Conservation (phyloP, 2,329 filamentous ascomycete species). For the Blastomyces emzantsi region DNA sequence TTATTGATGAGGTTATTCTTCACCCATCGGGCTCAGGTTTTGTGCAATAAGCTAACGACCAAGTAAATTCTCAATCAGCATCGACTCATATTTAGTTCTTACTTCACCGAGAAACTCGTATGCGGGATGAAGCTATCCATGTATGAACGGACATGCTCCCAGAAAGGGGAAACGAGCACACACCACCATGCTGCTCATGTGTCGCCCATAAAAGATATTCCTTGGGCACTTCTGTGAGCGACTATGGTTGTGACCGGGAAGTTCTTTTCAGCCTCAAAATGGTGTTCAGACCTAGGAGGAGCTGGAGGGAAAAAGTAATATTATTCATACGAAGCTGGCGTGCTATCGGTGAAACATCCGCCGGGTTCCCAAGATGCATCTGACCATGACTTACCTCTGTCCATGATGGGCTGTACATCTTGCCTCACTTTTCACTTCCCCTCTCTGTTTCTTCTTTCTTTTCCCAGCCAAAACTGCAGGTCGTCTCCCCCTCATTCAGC, state of each 20-base stretch:
- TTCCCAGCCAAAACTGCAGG: neutral
- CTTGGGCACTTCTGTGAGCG: too few species aligned
- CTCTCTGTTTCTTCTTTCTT: neutral
- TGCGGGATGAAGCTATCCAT: neutral
- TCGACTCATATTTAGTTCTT: neutral
- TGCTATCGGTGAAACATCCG: neutral
- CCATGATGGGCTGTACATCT: neutral
- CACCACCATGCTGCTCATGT: neutral
- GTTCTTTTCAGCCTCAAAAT: slow-evolving; percentile 1
- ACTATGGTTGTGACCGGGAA: neutral
- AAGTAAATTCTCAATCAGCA: neutral
- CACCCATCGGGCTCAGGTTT: too few species aligned
- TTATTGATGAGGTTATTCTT: too few species aligned
- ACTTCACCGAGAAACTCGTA: neutral
- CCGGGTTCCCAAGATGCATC: neutral
- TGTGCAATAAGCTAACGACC: neutral
- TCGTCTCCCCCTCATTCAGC: neutral
- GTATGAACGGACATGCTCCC: neutral
- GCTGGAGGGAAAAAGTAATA: too few species aligned
- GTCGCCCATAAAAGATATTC: neutral
- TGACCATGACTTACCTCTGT: neutral
- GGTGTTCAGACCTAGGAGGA: neutral
- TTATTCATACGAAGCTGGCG: too few species aligned
- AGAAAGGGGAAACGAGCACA: neutral
- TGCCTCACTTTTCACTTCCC: neutral